Base-by-base conservation (phyloP, 2,329 filamentous ascomycete genomes). In the Lasiodiplodia sp. region DNA sequence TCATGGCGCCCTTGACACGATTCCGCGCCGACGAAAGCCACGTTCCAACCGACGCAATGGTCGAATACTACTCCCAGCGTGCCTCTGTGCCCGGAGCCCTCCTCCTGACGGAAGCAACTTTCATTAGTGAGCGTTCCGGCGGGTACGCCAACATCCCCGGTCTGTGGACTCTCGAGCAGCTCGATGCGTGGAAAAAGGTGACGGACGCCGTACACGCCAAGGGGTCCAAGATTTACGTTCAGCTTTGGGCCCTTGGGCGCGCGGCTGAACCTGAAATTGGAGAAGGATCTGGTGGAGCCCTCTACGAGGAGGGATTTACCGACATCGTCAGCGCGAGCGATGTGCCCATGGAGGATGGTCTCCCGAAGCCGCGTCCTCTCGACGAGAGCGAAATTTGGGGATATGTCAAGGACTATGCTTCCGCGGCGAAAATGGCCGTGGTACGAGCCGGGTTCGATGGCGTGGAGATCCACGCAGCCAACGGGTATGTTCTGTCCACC, bases 221-320 rank as follows among this genome's bases (percentile, higher is more conserved):
- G 72, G 87, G 86, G 5, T 85, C 83, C 21, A 87, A 83, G 74
- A 88, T 91, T 63, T 91, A 83, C 78, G 76, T 84, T 2, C 90
- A 92, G 73, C 80, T 92, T 0, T 91, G 87, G 83, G 84, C 84
- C 0, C 79, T 87, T 5, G 89, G 90, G 3, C 85, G 90, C 3
- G 83, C 84, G 3, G 86, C 86, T 0, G 76, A 81, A 69, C 74
- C 78, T 0, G 70, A 75, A 28, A 28, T 28, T 81, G 18, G 72
- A 76, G 23, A 73, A 73, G n/a, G 76, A 81, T 28, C 74, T 28
- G 57, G 2, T 67, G 71, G 73, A 66, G 75, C 56, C 74, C 79
- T 12, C 21, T 51, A 28, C 28, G 28, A 28, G 5, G 28, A 28
- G 28, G 28, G 28, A 28, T 28, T 28, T 1, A 28, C 28, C 28